Base-by-base conservation (phyloP, 257 asterid genomes). In the Gentiana macrophylla region DNA sequence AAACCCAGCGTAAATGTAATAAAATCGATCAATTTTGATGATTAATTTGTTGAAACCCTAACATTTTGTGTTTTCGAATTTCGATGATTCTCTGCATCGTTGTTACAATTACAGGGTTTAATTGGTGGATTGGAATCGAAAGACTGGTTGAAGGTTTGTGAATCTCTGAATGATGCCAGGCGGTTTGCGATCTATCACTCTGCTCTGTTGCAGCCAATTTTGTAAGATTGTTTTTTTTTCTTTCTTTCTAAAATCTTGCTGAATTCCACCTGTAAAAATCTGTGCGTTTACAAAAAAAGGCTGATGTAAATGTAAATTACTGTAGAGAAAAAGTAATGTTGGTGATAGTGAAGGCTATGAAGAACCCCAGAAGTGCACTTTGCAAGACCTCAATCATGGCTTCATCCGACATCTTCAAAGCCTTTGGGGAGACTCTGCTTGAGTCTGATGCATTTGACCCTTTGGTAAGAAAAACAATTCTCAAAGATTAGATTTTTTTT, bases 311-410 rank as follows among this genome's bases (percentile, higher is more conserved):
- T 34, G 4, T 50, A 41, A 59, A 62, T 11, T 64, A n/a, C 48
- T 65, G 54, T 12, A 92, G 99, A 78, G 94, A 74, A 2, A 80
- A 80, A 32, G 85, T 92, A 54, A 32, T 92, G 63, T 13, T 68
- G 62, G 74, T 83, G 55, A 65, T 81, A 72, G 91, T 80, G 71
- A 88, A 88, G 61, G 66, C 97, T 33, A 81, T 92, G 77, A 92
- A 92, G 83, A 92, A 88, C 60, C 99, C 99, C 51, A 85, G 97
- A 74, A 92, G 99, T 81, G 99, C 99, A 41, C 65, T 92, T 61
- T 68, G 79, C 86, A 88, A 92, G 77, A 88, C 95, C 38, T 80
- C 95, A 2, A 79, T 92, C 66, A 88, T 92, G 97, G 91, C 97
- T 71, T 66, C 97, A 45, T 55, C 94, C 53, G 99, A 88, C 75